A percentile compares a stretch with the other conserved stretches of the same genome.
Evolutionary conservation across 164 flowering plant genomes (phyloP).

Genomic region (Litsea cubeba): DNA sequence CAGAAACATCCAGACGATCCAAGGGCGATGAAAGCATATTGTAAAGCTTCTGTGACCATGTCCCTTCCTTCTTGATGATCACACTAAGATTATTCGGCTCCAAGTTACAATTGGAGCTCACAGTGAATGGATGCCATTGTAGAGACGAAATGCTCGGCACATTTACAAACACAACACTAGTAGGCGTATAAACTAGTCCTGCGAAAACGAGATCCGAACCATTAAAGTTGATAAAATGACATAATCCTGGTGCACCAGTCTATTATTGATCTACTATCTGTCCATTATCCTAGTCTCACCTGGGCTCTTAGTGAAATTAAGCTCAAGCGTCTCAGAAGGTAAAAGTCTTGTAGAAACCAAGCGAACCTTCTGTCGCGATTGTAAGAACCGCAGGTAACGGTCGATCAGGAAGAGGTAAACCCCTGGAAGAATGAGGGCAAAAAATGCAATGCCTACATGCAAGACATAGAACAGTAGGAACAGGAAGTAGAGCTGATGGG

Average conservation of each 20-base stretch:
- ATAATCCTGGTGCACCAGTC: background rate
- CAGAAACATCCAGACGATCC: constrained; percentile 53
- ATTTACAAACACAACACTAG: constrained; percentile 52
- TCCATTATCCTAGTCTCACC: constrained; percentile 27
- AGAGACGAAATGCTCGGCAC: constrained; percentile 63
- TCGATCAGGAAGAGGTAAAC: constrained; percentile 83
- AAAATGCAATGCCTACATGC: constrained; percentile 60
- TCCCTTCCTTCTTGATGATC: constrained; percentile 51
- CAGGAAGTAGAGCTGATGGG: constrained; percentile 66
- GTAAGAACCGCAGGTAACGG: constrained; percentile 70
- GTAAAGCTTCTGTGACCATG: constrained; percentile 62
- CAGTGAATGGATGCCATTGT: constrained; percentile 85
- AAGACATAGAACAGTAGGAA: constrained; percentile 66
- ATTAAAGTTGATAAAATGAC: background rate
- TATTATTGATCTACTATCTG: background rate
- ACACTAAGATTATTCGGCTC: constrained; percentile 60
- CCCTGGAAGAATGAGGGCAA: constrained; percentile 70
- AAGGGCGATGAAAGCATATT: constrained; percentile 37
- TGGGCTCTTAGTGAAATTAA: constrained; percentile 65
- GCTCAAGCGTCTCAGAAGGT: constrained; percentile 65
- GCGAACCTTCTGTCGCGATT: constrained; percentile 52
- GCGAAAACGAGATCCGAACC: background rate
- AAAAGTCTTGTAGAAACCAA: constrained; percentile 58
- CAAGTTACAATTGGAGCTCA: constrained; percentile 47
- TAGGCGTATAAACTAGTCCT: constrained; percentile 56